A percentile compares a stretch with the other conserved stretches of the same genome.
These are phyloP conservation scores for Arthroderma uncinatum DNA, from an alignment of 2,329 filamentous ascomycete genomes.

Conservation along the genomic window DNA sequence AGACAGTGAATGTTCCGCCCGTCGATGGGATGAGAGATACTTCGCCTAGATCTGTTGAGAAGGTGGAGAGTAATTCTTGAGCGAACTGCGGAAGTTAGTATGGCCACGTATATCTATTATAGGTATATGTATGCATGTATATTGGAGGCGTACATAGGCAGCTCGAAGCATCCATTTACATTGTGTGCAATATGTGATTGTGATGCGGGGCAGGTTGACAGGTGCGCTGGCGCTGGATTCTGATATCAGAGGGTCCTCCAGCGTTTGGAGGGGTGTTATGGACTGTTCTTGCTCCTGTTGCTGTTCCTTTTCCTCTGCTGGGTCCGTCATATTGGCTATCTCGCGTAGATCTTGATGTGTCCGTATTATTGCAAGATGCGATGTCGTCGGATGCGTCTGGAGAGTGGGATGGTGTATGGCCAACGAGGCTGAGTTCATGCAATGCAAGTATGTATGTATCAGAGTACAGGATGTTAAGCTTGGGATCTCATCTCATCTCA, in stretches of 20 bases:
- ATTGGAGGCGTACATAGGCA: slow-evolving; percentile 59
- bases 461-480: too few relatives aligned
- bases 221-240: slow-evolving; percentile 6
- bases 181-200: slow-evolving; percentile 88
- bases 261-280: neutral
- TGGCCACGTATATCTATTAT: neutral
- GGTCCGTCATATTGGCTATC: neutral
- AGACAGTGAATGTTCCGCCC: slow-evolving; percentile 71
- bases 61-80: slow-evolving; percentile 91
- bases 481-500: too few relatives aligned
- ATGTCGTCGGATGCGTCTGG: too few relatives aligned
- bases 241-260: neutral
- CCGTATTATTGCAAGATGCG: too few relatives aligned
- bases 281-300: too few relatives aligned
- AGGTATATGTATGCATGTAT: neutral
- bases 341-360: too few relatives aligned
- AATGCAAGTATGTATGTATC: too few relatives aligned
- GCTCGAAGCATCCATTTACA: slow-evolving; percentile 86
- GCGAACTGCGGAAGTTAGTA: slow-evolving; percentile 52
- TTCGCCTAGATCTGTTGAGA: slow-evolving; percentile 71
- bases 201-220: slow-evolving; percentile 55
- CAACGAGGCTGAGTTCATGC: too few relatives aligned
- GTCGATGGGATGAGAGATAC: slow-evolving; percentile 76
- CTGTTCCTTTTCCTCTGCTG: too few relatives aligned
- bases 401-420: too few relatives aligned